Conservation (phyloP, 2,329 filamentous ascomycete species). For the Fusarium sp. region DNA sequence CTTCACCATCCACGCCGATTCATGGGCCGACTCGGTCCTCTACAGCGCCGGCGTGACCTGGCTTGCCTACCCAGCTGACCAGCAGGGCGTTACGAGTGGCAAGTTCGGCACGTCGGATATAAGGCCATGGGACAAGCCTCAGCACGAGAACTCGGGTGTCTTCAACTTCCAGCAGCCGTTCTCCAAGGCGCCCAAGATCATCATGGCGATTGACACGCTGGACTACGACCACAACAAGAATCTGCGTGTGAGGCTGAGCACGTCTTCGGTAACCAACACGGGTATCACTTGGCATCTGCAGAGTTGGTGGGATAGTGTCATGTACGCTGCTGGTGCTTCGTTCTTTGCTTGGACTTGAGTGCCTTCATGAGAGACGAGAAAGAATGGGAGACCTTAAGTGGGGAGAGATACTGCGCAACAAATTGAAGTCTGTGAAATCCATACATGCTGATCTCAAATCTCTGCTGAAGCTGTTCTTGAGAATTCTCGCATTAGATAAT, state of each 20-base stretch:
- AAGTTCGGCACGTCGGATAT: constrained; percentile 18
- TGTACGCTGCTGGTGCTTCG: constrained; percentile 3
- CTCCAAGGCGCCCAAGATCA: constrained; percentile 2
- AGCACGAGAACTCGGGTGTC: neutral
- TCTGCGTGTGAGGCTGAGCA: constrained; percentile 7
- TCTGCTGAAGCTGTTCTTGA: neutral
- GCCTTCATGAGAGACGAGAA: neutral
- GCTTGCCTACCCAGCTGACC: constrained; percentile 22
- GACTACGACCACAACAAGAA: neutral
- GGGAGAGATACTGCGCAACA: neutral
- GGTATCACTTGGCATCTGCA: constrained; percentile 19
- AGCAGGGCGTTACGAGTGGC: constrained; percentile 16
- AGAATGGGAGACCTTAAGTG: neutral
- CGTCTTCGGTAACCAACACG: neutral
- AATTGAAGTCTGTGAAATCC: neutral
- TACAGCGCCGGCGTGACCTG: constrained; percentile 12
- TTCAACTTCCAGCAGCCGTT: constrained; percentile 1
- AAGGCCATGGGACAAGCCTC: neutral
- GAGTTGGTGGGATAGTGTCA: constrained; percentile 4
- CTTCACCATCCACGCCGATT: constrained; percentile 22
- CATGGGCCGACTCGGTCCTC: constrained; percentile 19
- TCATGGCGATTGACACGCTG: constrained; percentile 10
- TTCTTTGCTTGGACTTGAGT: constrained; percentile 10
- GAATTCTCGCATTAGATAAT: too few species aligned
- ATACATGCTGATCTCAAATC: neutral